A percentile compares a stretch with the other conserved stretches of the same genome.
These are phyloP conservation scores for Volvox carteri DNA, from an alignment of 163 green algal genomes.

Conservation along the genomic window DNA sequence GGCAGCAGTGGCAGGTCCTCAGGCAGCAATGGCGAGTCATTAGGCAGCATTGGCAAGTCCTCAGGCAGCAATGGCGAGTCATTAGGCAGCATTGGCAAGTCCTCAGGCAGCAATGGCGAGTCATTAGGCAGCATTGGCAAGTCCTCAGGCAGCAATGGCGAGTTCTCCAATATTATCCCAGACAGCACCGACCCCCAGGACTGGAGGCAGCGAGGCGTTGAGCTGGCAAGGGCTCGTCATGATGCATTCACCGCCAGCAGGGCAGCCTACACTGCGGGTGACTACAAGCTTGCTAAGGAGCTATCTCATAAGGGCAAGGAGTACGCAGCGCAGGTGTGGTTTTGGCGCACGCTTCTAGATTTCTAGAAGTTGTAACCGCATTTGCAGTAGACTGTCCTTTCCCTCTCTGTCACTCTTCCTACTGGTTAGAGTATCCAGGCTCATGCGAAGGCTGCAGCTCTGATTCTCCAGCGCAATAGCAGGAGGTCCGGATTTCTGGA, in stretches of 20 bases:
- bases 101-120: background rate
- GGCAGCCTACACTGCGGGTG: conserved; percentile 2
- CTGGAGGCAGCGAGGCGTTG: conserved; percentile 14
- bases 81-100: conserved; percentile 42
- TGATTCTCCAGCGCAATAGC: conserved; percentile 44
- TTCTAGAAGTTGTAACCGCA: background rate
- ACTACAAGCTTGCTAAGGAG: background rate
- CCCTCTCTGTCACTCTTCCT: background rate
- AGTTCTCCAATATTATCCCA: background rate
- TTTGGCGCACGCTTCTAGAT: background rate
- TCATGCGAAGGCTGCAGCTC: conserved; percentile 1
- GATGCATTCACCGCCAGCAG: conserved; percentile 17
- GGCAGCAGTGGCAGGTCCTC: background rate
- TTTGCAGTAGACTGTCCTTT: background rate
- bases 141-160: background rate
- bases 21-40: background rate
- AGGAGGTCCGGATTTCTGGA: conserved; percentile 20
- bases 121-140: background rate
- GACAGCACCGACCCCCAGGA: conserved; percentile 11
- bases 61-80: background rate
- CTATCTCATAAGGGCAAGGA: conserved; percentile 41
- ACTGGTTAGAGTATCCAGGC: background rate
- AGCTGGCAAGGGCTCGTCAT: background rate
- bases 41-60: background rate
- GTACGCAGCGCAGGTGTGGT: background rate